Percentiles rank a stretch among this genome's conserved stretches.
Evolutionary conservation across 306 rosid genomes (phyloP).

Genomic region (Mucuna pruriens): DNA sequence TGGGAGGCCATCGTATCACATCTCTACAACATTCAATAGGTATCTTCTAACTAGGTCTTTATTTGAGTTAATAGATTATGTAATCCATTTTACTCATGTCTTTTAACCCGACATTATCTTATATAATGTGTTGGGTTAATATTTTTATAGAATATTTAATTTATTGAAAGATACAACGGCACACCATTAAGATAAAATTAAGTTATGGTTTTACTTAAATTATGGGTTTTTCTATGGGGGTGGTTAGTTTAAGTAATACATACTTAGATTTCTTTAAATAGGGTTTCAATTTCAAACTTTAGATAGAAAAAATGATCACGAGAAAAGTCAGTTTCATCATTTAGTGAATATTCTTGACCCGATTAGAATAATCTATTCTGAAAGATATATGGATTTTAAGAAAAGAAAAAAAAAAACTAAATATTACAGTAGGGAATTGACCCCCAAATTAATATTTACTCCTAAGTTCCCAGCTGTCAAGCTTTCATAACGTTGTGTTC

Average conservation of each 20-base stretch:
- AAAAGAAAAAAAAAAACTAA: too few relatives aligned
- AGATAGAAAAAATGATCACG: too few relatives aligned
- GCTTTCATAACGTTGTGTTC: slow-evolving; percentile 18
- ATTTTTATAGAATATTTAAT: neutral
- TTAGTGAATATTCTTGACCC: neutral
- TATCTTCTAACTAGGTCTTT: neutral
- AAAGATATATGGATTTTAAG: neutral
- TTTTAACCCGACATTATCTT: neutral
- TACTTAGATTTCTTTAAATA: too few relatives aligned
- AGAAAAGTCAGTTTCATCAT: neutral
- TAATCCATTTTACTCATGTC: neutral
- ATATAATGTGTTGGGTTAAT: neutral
- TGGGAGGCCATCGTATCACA: neutral
- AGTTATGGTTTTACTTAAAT: too few relatives aligned
- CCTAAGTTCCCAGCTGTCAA: slow-evolving; percentile 31
- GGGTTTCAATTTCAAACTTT: too few relatives aligned
- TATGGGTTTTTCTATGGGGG: too few relatives aligned
- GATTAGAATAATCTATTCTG: neutral
- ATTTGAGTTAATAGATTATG: neutral
- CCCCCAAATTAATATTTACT: neutral
- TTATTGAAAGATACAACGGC: neutral
- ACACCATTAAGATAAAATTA: too few relatives aligned
- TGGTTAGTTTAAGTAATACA: too few relatives aligned
- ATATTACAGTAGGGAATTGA: neutral
- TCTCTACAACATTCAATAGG: neutral